A percentile compares a stretch with the other conserved stretches of the same genome.
Evolutionary conservation across 2,329 filamentous ascomycete genomes (phyloP).

Genomic region (Xylariaceae sp.): DNA sequence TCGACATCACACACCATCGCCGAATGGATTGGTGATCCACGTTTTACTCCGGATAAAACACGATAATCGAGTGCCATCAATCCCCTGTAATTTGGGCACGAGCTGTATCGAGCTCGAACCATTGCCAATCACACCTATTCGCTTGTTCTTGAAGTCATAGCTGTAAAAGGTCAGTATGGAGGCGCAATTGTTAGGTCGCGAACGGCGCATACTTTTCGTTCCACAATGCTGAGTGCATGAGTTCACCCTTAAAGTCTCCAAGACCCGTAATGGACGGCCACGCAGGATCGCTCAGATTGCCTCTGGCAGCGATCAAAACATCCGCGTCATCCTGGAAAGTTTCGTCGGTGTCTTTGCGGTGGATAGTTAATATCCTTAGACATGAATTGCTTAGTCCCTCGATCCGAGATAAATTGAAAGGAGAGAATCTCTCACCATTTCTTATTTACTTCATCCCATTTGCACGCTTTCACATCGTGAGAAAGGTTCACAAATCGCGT

Average conservation of each 20-base stretch:
- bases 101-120: slow-evolving; percentile 51
- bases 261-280: slow-evolving; percentile 42
- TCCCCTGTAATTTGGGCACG: slow-evolving; percentile 42
- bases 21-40: slow-evolving; percentile 46
- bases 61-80: slow-evolving; percentile 35
- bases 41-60: slow-evolving; percentile 46
- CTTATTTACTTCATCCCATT: slow-evolving; percentile 35
- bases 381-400: too few relatives aligned
- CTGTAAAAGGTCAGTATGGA: slow-evolving; percentile 17
- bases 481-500: slow-evolving; percentile 41
- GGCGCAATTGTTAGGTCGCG: not conserved
- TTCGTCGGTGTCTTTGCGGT: slow-evolving; percentile 30
- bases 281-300: slow-evolving; percentile 36
- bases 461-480: slow-evolving; percentile 36
- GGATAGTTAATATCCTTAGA: slow-evolving; percentile 30
- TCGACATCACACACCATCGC: slow-evolving; percentile 27
- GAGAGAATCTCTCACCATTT: slow-evolving; percentile 29
- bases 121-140: slow-evolving; percentile 47
- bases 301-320: slow-evolving; percentile 37
- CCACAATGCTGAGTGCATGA: slow-evolving; percentile 44
- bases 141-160: slow-evolving; percentile 44
- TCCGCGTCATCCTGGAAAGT: slow-evolving; percentile 35
- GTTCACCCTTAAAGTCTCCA: slow-evolving; percentile 35
- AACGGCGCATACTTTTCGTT: slow-evolving; percentile 29
- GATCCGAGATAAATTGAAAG: not conserved